Conservation (phyloP, 352 stramenopile genomes). For the Globisporangium ultimum region DNA sequence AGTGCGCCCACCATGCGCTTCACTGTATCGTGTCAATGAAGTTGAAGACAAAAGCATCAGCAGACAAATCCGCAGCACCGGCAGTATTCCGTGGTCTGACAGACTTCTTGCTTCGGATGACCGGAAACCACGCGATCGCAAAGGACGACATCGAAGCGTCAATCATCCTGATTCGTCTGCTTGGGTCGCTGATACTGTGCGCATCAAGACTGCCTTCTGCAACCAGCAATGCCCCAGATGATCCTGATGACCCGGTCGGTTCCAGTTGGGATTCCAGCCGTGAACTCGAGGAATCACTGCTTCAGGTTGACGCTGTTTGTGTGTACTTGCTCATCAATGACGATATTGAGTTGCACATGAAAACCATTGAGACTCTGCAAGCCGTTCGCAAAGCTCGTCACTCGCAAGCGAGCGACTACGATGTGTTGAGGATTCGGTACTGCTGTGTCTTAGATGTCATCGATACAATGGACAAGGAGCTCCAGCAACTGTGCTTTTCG, state of each 20-base stretch:
- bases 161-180: slow-evolving; percentile 28
- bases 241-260: not conserved
- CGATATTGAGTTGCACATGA: slow-evolving; percentile 23
- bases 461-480: slow-evolving; percentile 21
- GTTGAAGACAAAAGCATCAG: not conserved
- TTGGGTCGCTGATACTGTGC: slow-evolving; percentile 10
- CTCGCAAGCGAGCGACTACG: not conserved
- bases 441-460: slow-evolving; percentile 18
- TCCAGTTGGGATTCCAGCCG: slow-evolving; percentile 33
- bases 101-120: slow-evolving; percentile 58
- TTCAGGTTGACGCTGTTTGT: slow-evolving; percentile 55
- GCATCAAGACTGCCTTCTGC: slow-evolving; percentile 16
- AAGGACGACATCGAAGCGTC: slow-evolving; percentile 28
- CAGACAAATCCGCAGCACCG: slow-evolving; percentile 17
- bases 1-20: slow-evolving; percentile 33
- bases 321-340: slow-evolving; percentile 61
- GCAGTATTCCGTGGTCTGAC: slow-evolving; percentile 50
- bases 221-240: slow-evolving; percentile 1
- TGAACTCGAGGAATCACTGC: slow-evolving; percentile 39
- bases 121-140: slow-evolving; percentile 23
- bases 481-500: slow-evolving; percentile 27
- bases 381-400: slow-evolving; percentile 17
- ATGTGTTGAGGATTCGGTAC: too few species aligned
- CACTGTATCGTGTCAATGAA: slow-evolving; percentile 24
- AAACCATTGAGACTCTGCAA: slow-evolving; percentile 29